A percentile compares a stretch with the other conserved stretches of the same genome.
phyloP scores from a whole-genome alignment of 1,284 basidiomycete genomes.

The Bondarzewia mesenterica region DNA sequence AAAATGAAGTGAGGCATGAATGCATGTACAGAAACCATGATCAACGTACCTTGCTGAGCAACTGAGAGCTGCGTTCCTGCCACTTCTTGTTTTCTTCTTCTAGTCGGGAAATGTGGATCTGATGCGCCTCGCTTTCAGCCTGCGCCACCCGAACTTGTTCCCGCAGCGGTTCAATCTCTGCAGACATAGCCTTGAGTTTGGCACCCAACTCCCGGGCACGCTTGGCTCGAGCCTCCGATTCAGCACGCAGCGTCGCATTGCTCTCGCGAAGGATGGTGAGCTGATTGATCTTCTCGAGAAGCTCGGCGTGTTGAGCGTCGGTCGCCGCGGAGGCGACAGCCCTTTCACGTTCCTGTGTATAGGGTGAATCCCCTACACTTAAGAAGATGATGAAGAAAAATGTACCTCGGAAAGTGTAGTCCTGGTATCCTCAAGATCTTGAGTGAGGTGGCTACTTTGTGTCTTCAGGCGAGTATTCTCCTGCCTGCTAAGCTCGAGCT shows the following conservation, averaged over 20 bases:
- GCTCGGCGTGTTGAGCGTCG: slow-evolving; percentile 77
- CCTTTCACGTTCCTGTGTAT: slow-evolving; percentile 77
- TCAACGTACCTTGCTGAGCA: slow-evolving; percentile 63
- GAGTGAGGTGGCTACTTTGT: slow-evolving; percentile 68
- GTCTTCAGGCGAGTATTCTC: slow-evolving; percentile 72
- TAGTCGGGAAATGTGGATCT: slow-evolving; percentile 61
- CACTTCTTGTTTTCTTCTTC: slow-evolving; percentile 78
- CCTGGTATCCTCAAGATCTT: slow-evolving; percentile 65
- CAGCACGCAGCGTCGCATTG: slow-evolving; percentile 77
- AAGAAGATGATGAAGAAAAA: too few relatives aligned
- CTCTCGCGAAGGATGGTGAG: slow-evolving; percentile 84
- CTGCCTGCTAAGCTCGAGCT: slow-evolving; percentile 80
- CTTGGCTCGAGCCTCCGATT: slow-evolving; percentile 61
- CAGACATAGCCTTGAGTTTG: slow-evolving; percentile 49
- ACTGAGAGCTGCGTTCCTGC: slow-evolving; percentile 78
- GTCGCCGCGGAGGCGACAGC: slow-evolving; percentile 62
- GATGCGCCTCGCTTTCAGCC: slow-evolving; percentile 70
- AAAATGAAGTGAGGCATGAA: not conserved
- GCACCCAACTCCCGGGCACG: slow-evolving; percentile 58
- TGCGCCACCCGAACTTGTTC: slow-evolving; percentile 61
- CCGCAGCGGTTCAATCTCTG: slow-evolving; percentile 70
- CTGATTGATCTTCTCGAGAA: slow-evolving; percentile 84
- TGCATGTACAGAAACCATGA: not conserved
- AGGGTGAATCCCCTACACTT: not conserved
- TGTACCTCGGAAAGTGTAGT: slow-evolving; percentile 55